These are phyloP conservation scores for Tremella mesenterica DNA, from an alignment of 768 basidiomycete genomes.

Conservation along the genomic window DNA sequence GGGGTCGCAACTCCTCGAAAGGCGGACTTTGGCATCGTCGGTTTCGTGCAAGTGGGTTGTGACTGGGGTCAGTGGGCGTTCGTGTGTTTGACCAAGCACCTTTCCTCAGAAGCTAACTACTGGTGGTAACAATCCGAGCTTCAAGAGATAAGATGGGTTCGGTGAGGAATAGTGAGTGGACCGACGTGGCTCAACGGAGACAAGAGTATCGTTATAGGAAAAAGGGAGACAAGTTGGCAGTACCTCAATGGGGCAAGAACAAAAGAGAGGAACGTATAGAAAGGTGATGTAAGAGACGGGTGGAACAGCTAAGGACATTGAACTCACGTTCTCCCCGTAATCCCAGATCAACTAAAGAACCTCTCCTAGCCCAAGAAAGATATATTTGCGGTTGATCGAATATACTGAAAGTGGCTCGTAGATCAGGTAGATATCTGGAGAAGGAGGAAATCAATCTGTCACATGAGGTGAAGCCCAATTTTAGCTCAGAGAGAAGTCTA, in stretches of 20 bases:
- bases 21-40: slow-evolving; percentile 30
- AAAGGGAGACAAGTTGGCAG: background rate
- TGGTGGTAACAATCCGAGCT: no score
- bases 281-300: background rate
- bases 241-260: no score
- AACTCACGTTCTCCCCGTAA: slow-evolving; percentile 35
- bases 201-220: background rate
- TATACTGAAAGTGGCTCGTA: slow-evolving; percentile 41
- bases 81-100: background rate
- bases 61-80: slow-evolving; percentile 12
- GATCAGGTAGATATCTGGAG: slow-evolving; percentile 30
- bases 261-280: background rate
- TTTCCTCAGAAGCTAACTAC: no score
- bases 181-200: background rate
- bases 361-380: slow-evolving; percentile 37
- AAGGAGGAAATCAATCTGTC: slow-evolving; percentile 30
- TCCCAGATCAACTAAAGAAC: slow-evolving; percentile 36
- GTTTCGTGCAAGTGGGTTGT: slow-evolving; percentile 41
- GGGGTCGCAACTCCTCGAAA: slow-evolving; percentile 38
- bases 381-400: slow-evolving; percentile 45
- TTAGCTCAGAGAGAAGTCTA: slow-evolving; percentile 6
- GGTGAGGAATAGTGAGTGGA: no score
- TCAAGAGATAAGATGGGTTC: no score
- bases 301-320: background rate
- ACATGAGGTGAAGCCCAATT: slow-evolving; percentile 8